These are phyloP conservation scores for Debaryomyces fabryi DNA, from an alignment of 1,139 yeast genomes.

Conservation along the genomic window DNA sequence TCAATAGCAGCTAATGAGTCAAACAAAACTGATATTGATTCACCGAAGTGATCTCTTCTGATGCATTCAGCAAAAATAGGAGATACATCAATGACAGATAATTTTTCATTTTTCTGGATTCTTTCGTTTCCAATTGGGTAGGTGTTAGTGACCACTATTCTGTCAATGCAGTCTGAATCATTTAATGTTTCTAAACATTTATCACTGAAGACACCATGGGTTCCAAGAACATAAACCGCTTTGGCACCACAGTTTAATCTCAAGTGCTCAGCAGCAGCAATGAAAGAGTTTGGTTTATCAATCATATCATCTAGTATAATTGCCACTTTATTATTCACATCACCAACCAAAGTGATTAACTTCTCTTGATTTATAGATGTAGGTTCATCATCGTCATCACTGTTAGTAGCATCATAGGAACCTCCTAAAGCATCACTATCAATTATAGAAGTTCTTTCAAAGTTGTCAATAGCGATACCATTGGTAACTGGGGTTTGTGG, in stretches of 20 bases:
- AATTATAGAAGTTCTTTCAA: slow-evolving; percentile 22
- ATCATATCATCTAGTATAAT: slow-evolving; percentile 96
- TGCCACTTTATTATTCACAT: slow-evolving; percentile 88
- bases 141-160: slow-evolving; percentile 92
- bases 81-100: slow-evolving; percentile 89
- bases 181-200: slow-evolving; percentile 80
- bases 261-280: slow-evolving; percentile 97
- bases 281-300: slow-evolving; percentile 89
- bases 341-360: slow-evolving; percentile 93
- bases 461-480: slow-evolving; percentile 9
- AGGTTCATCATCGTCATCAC: slow-evolving; percentile 86
- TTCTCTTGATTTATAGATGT: slow-evolving; percentile 72
- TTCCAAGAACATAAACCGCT: slow-evolving; percentile 86
- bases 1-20: slow-evolving; percentile 78
- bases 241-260: slow-evolving; percentile 94
- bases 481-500: slow-evolving; percentile 17
- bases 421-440: slow-evolving; percentile 73
- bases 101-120: slow-evolving; percentile 59
- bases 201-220: slow-evolving; percentile 93
- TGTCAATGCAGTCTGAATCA: slow-evolving; percentile 79
- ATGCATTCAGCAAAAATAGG: slow-evolving; percentile 97
- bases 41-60: slow-evolving; percentile 98
- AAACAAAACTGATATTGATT: slow-evolving; percentile 87
- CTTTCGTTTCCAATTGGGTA: slow-evolving; percentile 78
- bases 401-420: slow-evolving; percentile 71